Base-by-base conservation (phyloP, 805 yeast genomes). In the Suhomyces xylopsoci region DNA sequence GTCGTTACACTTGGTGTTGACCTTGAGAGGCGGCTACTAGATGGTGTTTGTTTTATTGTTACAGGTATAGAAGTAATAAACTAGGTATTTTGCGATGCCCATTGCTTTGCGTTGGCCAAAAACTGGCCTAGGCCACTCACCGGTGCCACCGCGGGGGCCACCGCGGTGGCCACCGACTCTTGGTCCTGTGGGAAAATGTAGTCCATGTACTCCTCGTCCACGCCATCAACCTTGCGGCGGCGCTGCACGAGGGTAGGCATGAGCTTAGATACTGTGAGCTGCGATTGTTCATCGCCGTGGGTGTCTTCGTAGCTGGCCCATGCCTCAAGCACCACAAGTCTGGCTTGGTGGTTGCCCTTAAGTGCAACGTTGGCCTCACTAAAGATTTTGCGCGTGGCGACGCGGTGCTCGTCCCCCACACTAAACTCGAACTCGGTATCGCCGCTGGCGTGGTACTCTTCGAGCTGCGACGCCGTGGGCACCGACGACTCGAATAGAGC, bases 1-100 rank as follows among this genome's bases (percentile, higher is more conserved):
- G 43, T 90, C 90, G 49, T 76, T 93, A 61, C 97, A 93, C 71
- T 78, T 93, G 63, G 98, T 94, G 15, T 75, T 93, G 61, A 93
- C 98, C 1, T 81, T 93, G 50, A 85, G 98, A 70, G 99, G 99
- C 2, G 98, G 98, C 24, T 49, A 42, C 24, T 44, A 25, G 36
- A n/a, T 15, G n/a, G 28, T 10, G 20, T 44, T n/a, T 44, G 20
- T 15, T 7, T 43, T 25, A 22, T 30, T 17, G 19, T 17, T 48
- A 10, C 15, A 40, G 25, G 32, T 20, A 43, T 32, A 34, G 41
- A 36, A 17, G 17, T 36, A 36, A 36, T 36, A 15, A 41, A 19
- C 24, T 22, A 50, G 28, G 28, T 12, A 26, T 40, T 36, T 15
- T 50, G 28, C 20, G 24, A 36, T 17, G 66, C 67, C 73, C 73